Evolutionary conservation across 2,329 filamentous ascomycete genomes (phyloP), one percentile per base, ranked within the genome.

Genomic region (Neopestalotiopsis rosae): DNA sequence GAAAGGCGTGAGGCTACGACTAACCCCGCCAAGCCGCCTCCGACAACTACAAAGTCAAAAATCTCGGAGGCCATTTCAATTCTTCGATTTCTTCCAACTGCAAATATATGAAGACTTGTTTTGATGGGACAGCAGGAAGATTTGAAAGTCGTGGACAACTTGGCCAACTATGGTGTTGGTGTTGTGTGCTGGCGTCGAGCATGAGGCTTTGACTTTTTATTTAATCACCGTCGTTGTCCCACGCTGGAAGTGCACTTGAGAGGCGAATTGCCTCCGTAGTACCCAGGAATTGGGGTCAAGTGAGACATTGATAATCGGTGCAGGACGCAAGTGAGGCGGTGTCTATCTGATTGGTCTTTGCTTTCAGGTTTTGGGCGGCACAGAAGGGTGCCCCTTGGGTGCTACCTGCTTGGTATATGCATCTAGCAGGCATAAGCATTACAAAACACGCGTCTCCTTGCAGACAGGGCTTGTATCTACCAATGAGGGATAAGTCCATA

Each of bases 21-120:
- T 67, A 85, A 81, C n/a, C 85, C 84, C 28, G 84, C 80, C 4
- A 84, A 85, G n/a, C 85, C 84, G n/a, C 84, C 84, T 34, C 85
- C 84, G n/a, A 85, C 82, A 65, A 86, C 78, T 68, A 86, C 75
- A 73, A 83, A 86, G 75, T 86, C 83, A 77, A 82, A 85, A 20
- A 4, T 40, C 5, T 62, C 59, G 5, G 59, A 20, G 1, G 30
- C 4, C 32, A 62, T 62, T 62, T 62, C 7, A 6, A 62, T 30
- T 32, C 5, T 38, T 30, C 7, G 4, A 17, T 30, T 12, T 30
- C 12, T 2, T 58, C 24, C 12, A 7, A 9, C 2, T 30, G 20
- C 13, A 24, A 24, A 58, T 30, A 14, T 24, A 9, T 10, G 56
- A 13, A 58, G 20, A 58, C 6, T 10, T 58, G 56, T 1, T 17